phyloP scores from a whole-genome alignment of 805 yeast genomes.

The Cyberlindnera xishuangbannaensis region DNA sequence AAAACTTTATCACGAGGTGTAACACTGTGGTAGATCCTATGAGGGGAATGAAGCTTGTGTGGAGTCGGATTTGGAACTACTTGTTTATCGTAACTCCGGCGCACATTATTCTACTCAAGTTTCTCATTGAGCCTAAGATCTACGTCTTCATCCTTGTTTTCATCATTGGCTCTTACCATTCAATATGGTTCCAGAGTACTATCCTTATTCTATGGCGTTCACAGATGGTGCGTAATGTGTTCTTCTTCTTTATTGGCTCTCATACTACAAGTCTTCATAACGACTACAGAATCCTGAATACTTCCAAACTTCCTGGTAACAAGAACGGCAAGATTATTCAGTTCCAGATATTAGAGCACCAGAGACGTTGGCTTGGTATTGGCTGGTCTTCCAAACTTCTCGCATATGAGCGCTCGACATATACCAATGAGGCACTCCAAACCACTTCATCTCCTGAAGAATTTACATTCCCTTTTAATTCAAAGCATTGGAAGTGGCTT shows the following conservation, averaged over 20 bases:
- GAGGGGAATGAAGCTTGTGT: slow-evolving; percentile 23
- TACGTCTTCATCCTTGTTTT: slow-evolving; percentile 33
- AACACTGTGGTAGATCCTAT: slow-evolving; percentile 27
- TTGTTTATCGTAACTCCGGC: slow-evolving; percentile 35
- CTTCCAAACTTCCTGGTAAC: slow-evolving; percentile 34
- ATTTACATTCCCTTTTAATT: slow-evolving; percentile 42
- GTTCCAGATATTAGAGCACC: slow-evolving; percentile 49
- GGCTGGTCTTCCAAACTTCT: slow-evolving; percentile 51
- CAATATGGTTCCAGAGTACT: slow-evolving; percentile 40
- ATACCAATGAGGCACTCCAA: slow-evolving; percentile 36
- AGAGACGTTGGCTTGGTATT: slow-evolving; percentile 56
- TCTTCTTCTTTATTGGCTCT: slow-evolving; percentile 35
- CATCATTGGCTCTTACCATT: slow-evolving; percentile 35
- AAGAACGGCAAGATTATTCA: slow-evolving; percentile 41
- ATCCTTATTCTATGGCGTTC: slow-evolving; percentile 43
- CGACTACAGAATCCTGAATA: slow-evolving; percentile 33
- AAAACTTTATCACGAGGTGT: slow-evolving; percentile 37
- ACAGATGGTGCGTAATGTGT: slow-evolving; percentile 33
- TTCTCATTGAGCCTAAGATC: slow-evolving; percentile 30
- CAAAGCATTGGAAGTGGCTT: slow-evolving; percentile 52
- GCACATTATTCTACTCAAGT: slow-evolving; percentile 29
- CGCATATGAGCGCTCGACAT: slow-evolving; percentile 48
- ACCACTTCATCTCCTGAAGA: slow-evolving; percentile 26
- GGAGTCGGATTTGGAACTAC: slow-evolving; percentile 28
- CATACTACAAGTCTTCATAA: slow-evolving; percentile 14